Evolutionary conservation across 2,329 filamentous ascomycete species (phyloP), one percentile per base, ranked within the genome.

Genomic region (Blastomyces gilchristii): DNA sequence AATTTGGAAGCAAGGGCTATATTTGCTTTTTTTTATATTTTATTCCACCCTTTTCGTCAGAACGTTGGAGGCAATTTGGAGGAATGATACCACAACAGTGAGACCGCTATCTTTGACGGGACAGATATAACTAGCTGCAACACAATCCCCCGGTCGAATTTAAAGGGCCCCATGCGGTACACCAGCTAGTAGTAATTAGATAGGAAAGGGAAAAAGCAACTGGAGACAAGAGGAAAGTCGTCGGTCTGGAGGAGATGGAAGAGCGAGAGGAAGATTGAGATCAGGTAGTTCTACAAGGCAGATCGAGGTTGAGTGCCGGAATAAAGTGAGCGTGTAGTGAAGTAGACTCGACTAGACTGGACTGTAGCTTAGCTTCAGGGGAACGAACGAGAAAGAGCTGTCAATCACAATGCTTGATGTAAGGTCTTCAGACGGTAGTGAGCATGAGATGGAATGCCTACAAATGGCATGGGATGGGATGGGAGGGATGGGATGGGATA

Each of bases 1-100:
- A 45, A 57, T 58, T 31, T n/a, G 37, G 25, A 14, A 14, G 45
- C 56, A 58, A 58, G 56, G 4, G 56, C n/a, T 43, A 58, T 58
- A 43, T 41, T 54, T 57, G 54, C 56, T 28, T 45, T 58, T 58
- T 45, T 39, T 31, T 4, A 22, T 22, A 22, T 22, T 22, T 22
- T 22, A 22, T 22, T 9, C 50, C 12, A 8, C 41, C 9, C 25
- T 25, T 52, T 52, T 53, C 3, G 41, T 18, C 41, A 45, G 12
- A 16, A 11, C 3, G 14, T 7, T 12, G 25, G 22, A 31, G 12
- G 16, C 14, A 34, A 28, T 37, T 37, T 8, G 18, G 4, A 34
- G 18, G 52, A n/a, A 54, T 9, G 18, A 31, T 37, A 2, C 18
- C 3, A 54, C 5, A 18, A 37, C 47, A 34, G 9, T 1, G 14